Base-by-base conservation (phyloP, 805 yeast species). In the Kodamaea nitidulidarum region DNA sequence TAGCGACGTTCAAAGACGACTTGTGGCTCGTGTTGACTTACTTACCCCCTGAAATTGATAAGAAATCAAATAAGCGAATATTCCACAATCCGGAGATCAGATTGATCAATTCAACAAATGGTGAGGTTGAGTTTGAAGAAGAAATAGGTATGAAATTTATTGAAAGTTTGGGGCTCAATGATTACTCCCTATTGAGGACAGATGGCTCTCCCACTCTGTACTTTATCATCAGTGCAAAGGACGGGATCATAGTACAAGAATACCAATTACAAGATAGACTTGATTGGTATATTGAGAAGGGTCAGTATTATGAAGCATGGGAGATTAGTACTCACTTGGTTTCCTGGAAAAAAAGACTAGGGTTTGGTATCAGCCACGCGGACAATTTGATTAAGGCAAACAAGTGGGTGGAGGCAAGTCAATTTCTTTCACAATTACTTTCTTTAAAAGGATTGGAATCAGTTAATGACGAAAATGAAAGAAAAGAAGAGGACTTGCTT, bases 101-200 rank as follows among this genome's bases (percentile, higher is more conserved):
- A 43, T 67, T 93, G 1, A 62, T 87, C 14, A 81, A 83, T 54
- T 67, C 81, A 2, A 49, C 64, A 1, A 76, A 80, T 7, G 87
- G 91, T 7, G 83, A 78, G 42, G 95, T 86, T 36, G 70, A 76
- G 10, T 80, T 84, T 38, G 87, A 81, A 15, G 96, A 91, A 56
- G 95, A 83, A 54, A 71, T 91, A 2, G 78, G 82, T 0, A 59
- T 87, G 41, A 75, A 73, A 36, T 76, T 76, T 24, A 73, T 66
- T 33, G 70, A 76, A 15, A 65, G 70, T 10, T 60, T 87, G 31
- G 88, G 95, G 0, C 65, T 84, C 12, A 90, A 91, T 55, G 98
- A 93, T 55, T 86, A 84, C 54, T 75, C 74, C 36, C 70, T 71
- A 53, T 61, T 73, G 24, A 78, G 73, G 2, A 47, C 44, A 2